Conservation (phyloP, 1,284 basidiomycete genomes). For the Hemileia vastatrix region DNA sequence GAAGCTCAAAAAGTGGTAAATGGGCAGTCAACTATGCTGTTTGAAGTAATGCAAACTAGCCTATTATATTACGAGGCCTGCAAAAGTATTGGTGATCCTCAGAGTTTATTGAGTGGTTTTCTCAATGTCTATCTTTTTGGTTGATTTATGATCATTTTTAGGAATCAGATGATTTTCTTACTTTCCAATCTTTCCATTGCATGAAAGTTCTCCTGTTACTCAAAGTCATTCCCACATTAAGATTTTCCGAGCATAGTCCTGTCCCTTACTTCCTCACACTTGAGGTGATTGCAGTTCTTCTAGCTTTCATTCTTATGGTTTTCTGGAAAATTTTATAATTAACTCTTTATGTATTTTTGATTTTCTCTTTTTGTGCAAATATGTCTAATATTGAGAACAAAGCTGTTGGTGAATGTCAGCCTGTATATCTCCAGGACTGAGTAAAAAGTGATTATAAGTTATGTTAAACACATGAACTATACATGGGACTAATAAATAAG, state of each 20-base stretch:
- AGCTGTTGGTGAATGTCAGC: constrained; percentile 11
- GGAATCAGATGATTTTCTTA: constrained; percentile 51
- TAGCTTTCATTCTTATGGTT: not conserved
- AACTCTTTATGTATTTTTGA: not conserved
- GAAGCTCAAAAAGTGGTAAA: not conserved
- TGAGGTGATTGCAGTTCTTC: constrained; percentile 39
- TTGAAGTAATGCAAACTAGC: not conserved
- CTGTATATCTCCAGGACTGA: too few relatives aligned
- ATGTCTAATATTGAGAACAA: constrained; percentile 4
- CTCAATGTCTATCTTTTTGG: not conserved
- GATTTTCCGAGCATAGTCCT: constrained; percentile 51
- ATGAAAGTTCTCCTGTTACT: constrained; percentile 56
- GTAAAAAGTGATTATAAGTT: too few relatives aligned
- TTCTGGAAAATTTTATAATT: not conserved
- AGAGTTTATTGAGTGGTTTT: too few relatives aligned
- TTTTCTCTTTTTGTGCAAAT: not conserved
- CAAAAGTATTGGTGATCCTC: constrained; percentile 8
- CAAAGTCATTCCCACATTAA: constrained; percentile 49
- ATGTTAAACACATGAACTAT: too few relatives aligned
- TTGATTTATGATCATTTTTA: constrained; percentile 44
- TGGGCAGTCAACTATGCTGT: too few relatives aligned
- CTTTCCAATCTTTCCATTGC: constrained; percentile 51
- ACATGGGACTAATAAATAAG: too few relatives aligned
- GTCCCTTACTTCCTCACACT: constrained; percentile 54
- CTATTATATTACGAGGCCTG: constrained; percentile 16